Conservation (phyloP, 257 asterid species). For the Striga asiatica region DNA sequence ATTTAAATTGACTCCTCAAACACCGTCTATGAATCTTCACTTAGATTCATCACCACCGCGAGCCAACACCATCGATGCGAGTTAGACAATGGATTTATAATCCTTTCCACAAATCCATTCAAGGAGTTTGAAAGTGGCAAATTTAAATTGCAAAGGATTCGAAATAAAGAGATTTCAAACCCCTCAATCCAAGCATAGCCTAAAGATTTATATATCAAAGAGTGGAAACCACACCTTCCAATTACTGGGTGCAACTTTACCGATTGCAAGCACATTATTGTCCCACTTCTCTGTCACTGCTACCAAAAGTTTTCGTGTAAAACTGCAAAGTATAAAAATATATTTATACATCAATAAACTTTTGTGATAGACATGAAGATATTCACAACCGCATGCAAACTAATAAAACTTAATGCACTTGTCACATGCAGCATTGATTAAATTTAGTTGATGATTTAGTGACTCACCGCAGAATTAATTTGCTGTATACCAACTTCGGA, state of each 20-base stretch:
- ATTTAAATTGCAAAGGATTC: too few relatives aligned
- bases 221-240: slow-evolving; percentile 63
- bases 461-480: slow-evolving; percentile 69
- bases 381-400: background rate
- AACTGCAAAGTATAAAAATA: slow-evolving; percentile 41
- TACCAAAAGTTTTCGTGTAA: slow-evolving; percentile 72
- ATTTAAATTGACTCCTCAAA: too few relatives aligned
- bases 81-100: too few relatives aligned
- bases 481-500: slow-evolving; percentile 93
- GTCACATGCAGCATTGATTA: too few relatives aligned
- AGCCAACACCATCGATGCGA: too few relatives aligned
- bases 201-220: slow-evolving; percentile 2
- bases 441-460: background rate
- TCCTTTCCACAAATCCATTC: too few relatives aligned
- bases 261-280: slow-evolving; percentile 56
- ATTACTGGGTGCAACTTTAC: slow-evolving; percentile 56
- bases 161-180: too few relatives aligned
- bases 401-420: background rate
- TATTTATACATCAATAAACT: slow-evolving; percentile 1
- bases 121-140: too few relatives aligned
- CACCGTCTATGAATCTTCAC: too few relatives aligned
- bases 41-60: too few relatives aligned
- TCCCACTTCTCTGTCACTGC: slow-evolving; percentile 90
- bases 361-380: slow-evolving; percentile 1
- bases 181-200: too few relatives aligned